Evolutionary conservation across 78 protist genomes (phyloP), one percentile per base, ranked within the genome.

Genomic region (Dictyostelium purpureum): DNA sequence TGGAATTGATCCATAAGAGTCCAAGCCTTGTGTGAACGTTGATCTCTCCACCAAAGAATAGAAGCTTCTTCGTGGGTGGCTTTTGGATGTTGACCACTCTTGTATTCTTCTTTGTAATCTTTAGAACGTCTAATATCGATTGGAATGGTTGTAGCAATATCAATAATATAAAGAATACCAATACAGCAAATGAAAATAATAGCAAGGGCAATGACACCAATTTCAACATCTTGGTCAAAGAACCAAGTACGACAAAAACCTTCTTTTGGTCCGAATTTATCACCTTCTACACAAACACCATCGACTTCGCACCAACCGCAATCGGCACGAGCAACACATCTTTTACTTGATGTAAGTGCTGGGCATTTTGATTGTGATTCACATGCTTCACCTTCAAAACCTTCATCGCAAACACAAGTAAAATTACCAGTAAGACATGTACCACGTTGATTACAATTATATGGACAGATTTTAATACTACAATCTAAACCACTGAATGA

Each of bases 21-120:
- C 92, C 92, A 85, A 19, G 92, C 92, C 38, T 85, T 85, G 28
- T 71, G 61, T 5, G 92, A 85, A 85, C 92, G 92, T 73, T 85
- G 92, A 51, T 85, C 92, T 51, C 92, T 73, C 92, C 92, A 85
- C 92, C 92, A 85, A 33, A 85, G 71, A 21, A 85, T 52, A 19
- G 92, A 85, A 9, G 92, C 92, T 21, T 85, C 82, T 47, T 85
- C 92, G 33, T 85, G 92, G 9, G 92, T 47, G 24, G 77, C 70
- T 43, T 85, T 85, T 52, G 92, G 92, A 52, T 73, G 61, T 43
- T 69, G 63, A 85, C 92, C 92, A 45, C 76, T 73, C 43, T 61
- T 47, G 57, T 52, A 73, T 47, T 85, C 92, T 14, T 71, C 92
- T n/a, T 42, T 63, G 43, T 73, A 85, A 56, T 52, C 66, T 57